A percentile compares a stretch with the other conserved stretches of the same genome.
Conservation (phyloP, 139 green algal species). For the Auxenochlorella protothecoides region DNA sequence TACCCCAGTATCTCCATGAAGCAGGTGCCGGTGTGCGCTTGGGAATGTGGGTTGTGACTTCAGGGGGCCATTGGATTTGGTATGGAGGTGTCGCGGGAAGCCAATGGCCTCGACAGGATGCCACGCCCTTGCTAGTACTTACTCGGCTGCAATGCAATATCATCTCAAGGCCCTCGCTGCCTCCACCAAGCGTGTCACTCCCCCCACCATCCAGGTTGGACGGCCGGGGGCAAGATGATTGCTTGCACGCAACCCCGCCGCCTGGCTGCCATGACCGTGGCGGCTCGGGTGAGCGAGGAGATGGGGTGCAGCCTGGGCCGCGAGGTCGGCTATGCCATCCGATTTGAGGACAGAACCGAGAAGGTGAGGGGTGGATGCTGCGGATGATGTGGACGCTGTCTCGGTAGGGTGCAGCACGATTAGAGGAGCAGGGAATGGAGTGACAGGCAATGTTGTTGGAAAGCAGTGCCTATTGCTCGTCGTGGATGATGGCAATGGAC, state of each 20-base stretch:
- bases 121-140: not conserved
- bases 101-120: not conserved
- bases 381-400: not conserved
- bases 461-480: no score
- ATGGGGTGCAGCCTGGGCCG: constrained; percentile 44
- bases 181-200: not conserved
- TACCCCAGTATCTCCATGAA: constrained; percentile 54
- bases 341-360: constrained; percentile 90
- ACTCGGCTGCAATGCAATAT: not conserved
- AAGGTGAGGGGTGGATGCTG: constrained; percentile 15
- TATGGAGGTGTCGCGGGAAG: not conserved
- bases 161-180: not conserved
- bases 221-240: constrained; percentile 20
- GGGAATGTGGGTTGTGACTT: constrained; percentile 54
- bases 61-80: not conserved
- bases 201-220: constrained; percentile 20
- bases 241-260: constrained; percentile 71
- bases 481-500: no score
- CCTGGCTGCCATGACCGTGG: constrained; percentile 79
- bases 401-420: not conserved
- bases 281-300: constrained; percentile 73
- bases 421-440: no score
- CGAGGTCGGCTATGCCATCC: constrained; percentile 64
- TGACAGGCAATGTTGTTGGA: no score
- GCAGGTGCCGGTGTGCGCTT: constrained; percentile 38